Evolutionary conservation across 176 grass and related monocot genomes (phyloP).

Genomic region (Triticum monococcum): DNA sequence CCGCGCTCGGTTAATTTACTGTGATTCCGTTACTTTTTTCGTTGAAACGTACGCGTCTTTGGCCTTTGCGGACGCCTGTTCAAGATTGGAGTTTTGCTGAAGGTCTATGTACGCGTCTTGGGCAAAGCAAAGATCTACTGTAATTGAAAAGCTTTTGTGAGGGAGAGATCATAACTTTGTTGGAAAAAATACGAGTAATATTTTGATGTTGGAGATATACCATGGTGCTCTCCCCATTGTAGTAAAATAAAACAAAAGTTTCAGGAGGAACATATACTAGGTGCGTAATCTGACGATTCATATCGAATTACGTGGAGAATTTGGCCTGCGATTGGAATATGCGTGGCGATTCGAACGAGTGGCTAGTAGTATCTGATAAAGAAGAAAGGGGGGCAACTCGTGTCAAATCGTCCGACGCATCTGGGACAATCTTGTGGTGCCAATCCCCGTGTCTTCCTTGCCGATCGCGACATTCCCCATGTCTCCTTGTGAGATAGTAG

Average conservation of each 20-base stretch:
- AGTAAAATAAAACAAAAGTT: neutral
- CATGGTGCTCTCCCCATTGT: neutral
- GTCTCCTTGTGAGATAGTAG: slow-evolving; percentile 7
- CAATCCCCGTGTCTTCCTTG: neutral
- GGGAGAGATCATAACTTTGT: neutral
- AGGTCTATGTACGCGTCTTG: no score
- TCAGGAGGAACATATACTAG: neutral
- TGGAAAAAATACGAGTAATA: neutral
- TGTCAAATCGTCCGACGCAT: slow-evolving; percentile 43
- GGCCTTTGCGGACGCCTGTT: neutral
- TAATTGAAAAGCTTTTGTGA: neutral
- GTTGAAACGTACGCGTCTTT: slow-evolving; percentile 11
- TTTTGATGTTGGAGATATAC: neutral
- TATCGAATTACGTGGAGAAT: neutral
- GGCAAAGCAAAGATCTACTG: neutral
- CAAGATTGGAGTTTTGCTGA: slow-evolving; percentile 20
- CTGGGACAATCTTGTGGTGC: slow-evolving; percentile 7
- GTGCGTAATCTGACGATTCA: neutral
- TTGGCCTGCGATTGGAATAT: slow-evolving; percentile 22
- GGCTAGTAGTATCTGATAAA: neutral
- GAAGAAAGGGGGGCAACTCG: neutral
- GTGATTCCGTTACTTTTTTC: neutral
- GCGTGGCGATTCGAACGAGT: neutral
- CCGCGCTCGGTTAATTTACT: neutral
- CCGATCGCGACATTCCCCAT: slow-evolving; percentile 21